Evolutionary conservation across 1,284 basidiomycete species (phyloP).

Genomic region (Farysia itapuensis): DNA sequence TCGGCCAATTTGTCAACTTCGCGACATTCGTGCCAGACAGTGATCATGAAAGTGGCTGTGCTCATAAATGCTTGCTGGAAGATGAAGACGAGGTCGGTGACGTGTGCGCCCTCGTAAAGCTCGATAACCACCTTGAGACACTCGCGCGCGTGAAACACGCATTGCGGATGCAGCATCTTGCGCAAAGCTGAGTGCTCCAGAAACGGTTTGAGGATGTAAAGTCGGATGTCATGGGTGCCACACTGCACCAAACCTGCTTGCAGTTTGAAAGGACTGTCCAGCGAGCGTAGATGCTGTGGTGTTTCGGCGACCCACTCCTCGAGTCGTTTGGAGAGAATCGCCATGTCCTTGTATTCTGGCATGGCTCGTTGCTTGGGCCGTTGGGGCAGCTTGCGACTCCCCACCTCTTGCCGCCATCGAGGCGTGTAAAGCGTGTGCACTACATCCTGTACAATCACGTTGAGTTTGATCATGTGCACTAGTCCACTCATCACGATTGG

Average conservation of each 20-base stretch:
- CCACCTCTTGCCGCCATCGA: constrained; percentile 19
- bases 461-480: constrained; percentile 48
- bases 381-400: constrained; percentile 9
- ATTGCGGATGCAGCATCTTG: constrained; percentile 49
- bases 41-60: constrained; percentile 53
- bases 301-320: constrained; percentile 47
- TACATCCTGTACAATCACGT: constrained; percentile 43
- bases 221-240: constrained; percentile 42
- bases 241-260: constrained; percentile 42
- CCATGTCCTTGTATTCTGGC: constrained; percentile 50
- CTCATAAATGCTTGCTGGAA: constrained; percentile 51
- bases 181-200: constrained; percentile 35
- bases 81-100: constrained; percentile 43
- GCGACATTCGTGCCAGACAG: constrained; percentile 49
- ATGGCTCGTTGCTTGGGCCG: constrained; percentile 9
- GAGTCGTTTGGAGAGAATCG: constrained; percentile 32
- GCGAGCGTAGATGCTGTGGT: constrained; percentile 28
- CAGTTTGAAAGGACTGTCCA: constrained; percentile 35
- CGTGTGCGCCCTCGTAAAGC: constrained; percentile 31
- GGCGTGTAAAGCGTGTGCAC: constrained; percentile 41
- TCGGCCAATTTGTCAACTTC: constrained; percentile 24
- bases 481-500: constrained; percentile 42
- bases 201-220: constrained; percentile 55
- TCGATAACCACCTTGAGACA: constrained; percentile 40
- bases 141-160: constrained; percentile 42